These are phyloP conservation scores for Pseudomonodictys pantanalensis DNA, from an alignment of 495 filamentous ascomycete genomes.

Conservation along the genomic window DNA sequence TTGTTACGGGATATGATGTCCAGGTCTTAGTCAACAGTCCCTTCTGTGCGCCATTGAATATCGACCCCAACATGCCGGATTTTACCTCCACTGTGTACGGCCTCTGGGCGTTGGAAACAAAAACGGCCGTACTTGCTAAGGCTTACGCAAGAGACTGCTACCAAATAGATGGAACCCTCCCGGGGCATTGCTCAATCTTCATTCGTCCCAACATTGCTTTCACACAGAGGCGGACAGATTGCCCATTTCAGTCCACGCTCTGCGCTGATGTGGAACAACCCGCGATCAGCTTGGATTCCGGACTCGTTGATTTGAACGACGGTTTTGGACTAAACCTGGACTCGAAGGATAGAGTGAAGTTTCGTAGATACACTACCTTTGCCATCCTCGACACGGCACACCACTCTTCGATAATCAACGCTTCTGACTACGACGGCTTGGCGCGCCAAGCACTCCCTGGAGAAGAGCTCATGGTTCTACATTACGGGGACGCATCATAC, in stretches of 20 bases:
- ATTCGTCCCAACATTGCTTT: not conserved
- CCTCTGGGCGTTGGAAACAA: no score
- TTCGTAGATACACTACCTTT: constrained; percentile 6
- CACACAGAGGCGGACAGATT: not conserved
- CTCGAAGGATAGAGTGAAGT: not conserved
- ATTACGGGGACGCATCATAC: no score
- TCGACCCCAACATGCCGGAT: not conserved
- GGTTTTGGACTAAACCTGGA: constrained; percentile 7
- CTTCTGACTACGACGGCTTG: not conserved
- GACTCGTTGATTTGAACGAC: constrained; percentile 2
- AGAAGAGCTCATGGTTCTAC: no score
- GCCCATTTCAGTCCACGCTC: not conserved
- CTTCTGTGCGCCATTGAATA: not conserved
- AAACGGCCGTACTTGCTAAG: not conserved
- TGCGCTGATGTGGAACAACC: not conserved
- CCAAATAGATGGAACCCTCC: not conserved
- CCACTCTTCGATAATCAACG: not conserved
- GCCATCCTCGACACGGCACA: not conserved
- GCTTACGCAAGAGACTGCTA: not conserved
- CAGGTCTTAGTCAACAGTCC: constrained; percentile 6
- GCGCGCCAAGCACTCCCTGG: not conserved
- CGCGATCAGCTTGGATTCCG: constrained; percentile 4
- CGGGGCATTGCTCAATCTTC: not conserved
- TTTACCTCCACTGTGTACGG: not conserved
- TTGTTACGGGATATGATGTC: not conserved